Conservation (phyloP, 2,329 filamentous ascomycete genomes). For the Diaporthe aspalathi region DNA sequence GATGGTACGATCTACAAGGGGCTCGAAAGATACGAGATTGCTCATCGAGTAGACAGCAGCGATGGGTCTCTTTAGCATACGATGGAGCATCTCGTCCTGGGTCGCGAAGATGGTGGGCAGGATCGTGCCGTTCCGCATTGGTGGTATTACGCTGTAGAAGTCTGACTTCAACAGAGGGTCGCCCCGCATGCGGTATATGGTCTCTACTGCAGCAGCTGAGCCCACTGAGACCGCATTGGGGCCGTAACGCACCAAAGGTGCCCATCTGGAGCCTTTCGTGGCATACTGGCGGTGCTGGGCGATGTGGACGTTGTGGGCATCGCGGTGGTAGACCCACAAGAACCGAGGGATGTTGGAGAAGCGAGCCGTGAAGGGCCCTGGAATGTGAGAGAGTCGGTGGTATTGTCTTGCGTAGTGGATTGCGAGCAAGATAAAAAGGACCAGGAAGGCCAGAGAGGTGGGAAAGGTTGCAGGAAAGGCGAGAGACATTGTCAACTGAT, state of each 20-base stretch:
- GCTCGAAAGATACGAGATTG: conserved; percentile 14
- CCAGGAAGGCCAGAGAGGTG: not conserved
- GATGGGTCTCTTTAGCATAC: conserved; percentile 17
- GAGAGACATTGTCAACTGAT: not conserved
- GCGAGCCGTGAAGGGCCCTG: not conserved
- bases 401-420: not conserved
- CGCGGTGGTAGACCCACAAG: not conserved
- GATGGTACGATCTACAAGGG: conserved; percentile 16
- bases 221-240: not conserved
- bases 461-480: not conserved
- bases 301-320: not conserved
- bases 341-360: conserved; percentile 3
- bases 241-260: not conserved
- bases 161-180: not conserved
- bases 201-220: not conserved
- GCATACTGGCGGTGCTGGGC: not conserved
- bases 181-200: not conserved
- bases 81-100: conserved; percentile 28
- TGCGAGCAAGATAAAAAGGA: not conserved
- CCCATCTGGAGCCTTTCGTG: not conserved
- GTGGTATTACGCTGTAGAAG: conserved; percentile 10
- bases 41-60: conserved; percentile 19
- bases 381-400: not conserved
- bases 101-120: conserved; percentile 15
- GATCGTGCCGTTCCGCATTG: not conserved